Evolutionary conservation across 73 alveolate species (phyloP).

Genomic region (Symbiodinium pilosum): DNA sequence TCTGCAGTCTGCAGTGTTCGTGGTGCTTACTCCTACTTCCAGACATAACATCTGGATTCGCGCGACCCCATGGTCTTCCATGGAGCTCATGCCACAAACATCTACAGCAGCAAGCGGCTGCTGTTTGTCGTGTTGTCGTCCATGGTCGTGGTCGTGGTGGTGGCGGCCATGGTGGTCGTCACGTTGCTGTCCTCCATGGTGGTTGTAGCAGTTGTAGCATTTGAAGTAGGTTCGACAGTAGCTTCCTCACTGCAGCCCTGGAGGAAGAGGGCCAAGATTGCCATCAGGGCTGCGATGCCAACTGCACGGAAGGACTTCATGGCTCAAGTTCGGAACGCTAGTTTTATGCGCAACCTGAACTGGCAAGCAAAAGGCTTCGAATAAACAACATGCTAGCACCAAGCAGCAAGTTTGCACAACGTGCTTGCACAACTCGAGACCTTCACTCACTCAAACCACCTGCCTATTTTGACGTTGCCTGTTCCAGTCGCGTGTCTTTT

Average conservation of each 20-base stretch:
- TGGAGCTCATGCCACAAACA: neutral
- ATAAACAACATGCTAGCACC: too few species aligned
- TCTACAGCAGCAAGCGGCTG: slow-evolving; percentile 6
- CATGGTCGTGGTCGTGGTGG: neutral
- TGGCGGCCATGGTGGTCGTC: neutral
- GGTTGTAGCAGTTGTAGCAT: neutral
- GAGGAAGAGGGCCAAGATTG: neutral
- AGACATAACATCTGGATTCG: neutral
- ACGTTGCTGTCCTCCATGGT: neutral
- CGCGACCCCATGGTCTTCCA: neutral
- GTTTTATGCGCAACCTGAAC: neutral
- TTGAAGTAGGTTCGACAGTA: neutral
- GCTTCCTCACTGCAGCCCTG: neutral
- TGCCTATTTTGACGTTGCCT: too few species aligned
- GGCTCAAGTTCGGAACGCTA: neutral
- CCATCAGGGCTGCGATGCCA: neutral
- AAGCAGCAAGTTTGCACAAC: too few species aligned
- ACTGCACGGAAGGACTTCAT: neutral
- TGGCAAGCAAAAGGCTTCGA: neutral
- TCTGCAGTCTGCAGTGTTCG: neutral
- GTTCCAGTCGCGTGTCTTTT: too few species aligned
- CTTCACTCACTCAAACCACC: too few species aligned
- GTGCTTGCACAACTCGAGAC: too few species aligned
- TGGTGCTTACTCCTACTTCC: neutral
- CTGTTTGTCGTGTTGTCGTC: neutral